Conservation (phyloP, 148 eudicot species). For the Beta vulgaris region DNA sequence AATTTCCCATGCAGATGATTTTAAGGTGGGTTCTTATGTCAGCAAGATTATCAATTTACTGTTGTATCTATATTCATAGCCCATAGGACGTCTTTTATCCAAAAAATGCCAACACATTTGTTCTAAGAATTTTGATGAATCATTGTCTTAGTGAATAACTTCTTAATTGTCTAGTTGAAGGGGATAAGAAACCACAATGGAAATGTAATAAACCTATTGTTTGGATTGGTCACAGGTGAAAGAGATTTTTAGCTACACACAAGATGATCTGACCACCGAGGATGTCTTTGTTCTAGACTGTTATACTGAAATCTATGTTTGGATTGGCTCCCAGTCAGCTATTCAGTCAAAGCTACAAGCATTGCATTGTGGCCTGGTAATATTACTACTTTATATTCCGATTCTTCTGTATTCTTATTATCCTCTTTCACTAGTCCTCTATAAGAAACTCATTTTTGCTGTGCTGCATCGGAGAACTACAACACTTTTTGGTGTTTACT, state of each 20-base stretch:
- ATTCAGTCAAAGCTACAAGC: slow-evolving; percentile 32
- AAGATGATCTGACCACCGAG: slow-evolving; percentile 56
- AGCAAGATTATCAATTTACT: background rate
- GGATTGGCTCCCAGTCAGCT: slow-evolving; percentile 36
- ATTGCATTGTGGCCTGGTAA: slow-evolving; percentile 49
- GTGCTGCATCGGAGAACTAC: background rate
- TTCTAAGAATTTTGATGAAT: background rate
- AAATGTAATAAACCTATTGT: background rate
- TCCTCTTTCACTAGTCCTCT: background rate
- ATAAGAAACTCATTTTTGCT: background rate
- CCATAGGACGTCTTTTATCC: background rate
- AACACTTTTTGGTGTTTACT: background rate
- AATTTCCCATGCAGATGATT: background rate
- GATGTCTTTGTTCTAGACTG: slow-evolving; percentile 49
- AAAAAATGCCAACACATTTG: too few relatives aligned
- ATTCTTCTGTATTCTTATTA: background rate
- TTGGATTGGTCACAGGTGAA: slow-evolving; percentile 21
- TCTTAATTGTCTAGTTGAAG: background rate
- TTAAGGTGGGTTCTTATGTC: slow-evolving; percentile 5
- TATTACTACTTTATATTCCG: background rate
- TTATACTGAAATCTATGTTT: slow-evolving; percentile 41
- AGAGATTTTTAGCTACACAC: slow-evolving; percentile 51
- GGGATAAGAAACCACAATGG: background rate
- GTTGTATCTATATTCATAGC: background rate
- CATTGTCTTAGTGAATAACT: too few relatives aligned